Conservation (phyloP, 345 rosid species). For the Boechera stricta region DNA sequence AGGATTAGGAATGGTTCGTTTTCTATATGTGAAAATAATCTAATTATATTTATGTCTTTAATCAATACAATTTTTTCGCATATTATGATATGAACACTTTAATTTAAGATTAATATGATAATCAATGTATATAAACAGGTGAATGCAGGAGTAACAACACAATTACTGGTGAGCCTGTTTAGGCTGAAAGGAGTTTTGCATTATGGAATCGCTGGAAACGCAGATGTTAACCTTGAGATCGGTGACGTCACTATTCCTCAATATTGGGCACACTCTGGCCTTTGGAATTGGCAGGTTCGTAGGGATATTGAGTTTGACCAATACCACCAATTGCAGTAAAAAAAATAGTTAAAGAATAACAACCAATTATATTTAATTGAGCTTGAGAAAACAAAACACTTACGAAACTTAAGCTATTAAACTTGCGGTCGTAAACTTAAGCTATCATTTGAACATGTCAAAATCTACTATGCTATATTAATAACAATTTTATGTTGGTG, state of each 20-base stretch:
- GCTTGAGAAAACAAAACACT: background rate
- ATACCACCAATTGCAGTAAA: background rate
- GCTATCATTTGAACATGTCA: constrained; percentile 8
- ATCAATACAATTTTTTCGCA: background rate
- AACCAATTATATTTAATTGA: background rate
- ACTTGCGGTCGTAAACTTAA: background rate
- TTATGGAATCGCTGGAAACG: constrained; percentile 81
- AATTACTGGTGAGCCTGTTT: constrained; percentile 59
- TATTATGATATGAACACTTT: background rate
- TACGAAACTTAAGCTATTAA: background rate
- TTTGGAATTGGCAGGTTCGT: constrained; percentile 76
- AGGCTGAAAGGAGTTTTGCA: constrained; percentile 70
- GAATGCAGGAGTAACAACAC: constrained; percentile 72
- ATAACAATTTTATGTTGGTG: background rate
- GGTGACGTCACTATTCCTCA: constrained; percentile 69
- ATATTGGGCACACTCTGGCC: constrained; percentile 77
- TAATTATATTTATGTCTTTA: background rate
- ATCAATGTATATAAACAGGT: constrained; percentile 45
- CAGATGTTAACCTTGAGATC: constrained; percentile 60
- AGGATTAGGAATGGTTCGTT: constrained; percentile 67
- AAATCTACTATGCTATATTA: background rate
- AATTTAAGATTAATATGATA: no score
- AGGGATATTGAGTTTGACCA: background rate
- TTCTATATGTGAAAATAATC: no score
- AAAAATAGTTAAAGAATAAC: background rate